Evolutionary conservation across 257 asterid species (phyloP).

Genomic region (Solanum arcanum): DNA sequence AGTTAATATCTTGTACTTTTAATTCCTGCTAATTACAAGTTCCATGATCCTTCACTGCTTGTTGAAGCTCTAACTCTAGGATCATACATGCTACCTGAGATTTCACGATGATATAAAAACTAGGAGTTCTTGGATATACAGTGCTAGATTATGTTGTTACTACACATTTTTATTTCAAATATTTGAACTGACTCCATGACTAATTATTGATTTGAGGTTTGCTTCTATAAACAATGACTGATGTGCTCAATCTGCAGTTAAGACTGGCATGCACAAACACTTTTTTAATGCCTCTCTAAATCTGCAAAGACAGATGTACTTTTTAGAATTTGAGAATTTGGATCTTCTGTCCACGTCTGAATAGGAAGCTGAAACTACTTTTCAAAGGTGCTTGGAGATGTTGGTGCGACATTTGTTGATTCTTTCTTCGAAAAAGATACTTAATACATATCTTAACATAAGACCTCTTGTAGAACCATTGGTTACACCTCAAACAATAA

Average conservation of each 20-base stretch:
- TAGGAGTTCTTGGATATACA: neutral
- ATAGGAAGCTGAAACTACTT: neutral
- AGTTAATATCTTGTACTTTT: too few relatives aligned
- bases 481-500: too few relatives aligned
- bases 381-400: neutral
- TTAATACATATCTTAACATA: too few relatives aligned
- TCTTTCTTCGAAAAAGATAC: neutral
- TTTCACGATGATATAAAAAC: too few relatives aligned
- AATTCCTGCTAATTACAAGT: neutral
- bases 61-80: neutral
- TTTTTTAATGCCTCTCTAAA: neutral
- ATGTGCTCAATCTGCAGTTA: too few relatives aligned
- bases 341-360: neutral
- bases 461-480: too few relatives aligned
- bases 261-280: neutral
- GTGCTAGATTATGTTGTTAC: too few relatives aligned
- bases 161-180: neutral
- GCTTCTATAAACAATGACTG: neutral
- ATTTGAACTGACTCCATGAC: neutral
- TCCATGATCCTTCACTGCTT: neutral
- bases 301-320: neutral
- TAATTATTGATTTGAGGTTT: too few relatives aligned
- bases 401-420: neutral
- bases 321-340: too few relatives aligned
- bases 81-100: neutral